phyloP scores from a whole-genome alignment of 2,329 filamentous ascomycete genomes.

The Colletotrichum tropicicola region DNA sequence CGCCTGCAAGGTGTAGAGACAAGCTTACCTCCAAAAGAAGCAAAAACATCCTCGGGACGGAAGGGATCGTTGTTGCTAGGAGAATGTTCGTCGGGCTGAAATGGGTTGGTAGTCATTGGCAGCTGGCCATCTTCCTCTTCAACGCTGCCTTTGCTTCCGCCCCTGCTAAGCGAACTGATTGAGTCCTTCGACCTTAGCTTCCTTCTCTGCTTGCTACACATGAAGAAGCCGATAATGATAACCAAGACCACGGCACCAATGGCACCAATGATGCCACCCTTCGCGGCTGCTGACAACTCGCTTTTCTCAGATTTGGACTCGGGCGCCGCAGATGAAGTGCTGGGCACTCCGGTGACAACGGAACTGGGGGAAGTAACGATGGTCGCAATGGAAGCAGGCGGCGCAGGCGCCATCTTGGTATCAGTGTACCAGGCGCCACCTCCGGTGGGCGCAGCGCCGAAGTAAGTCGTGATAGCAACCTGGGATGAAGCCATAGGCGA shows the following conservation, averaged over 20 bases:
- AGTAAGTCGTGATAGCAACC: background rate
- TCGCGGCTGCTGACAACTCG: background rate
- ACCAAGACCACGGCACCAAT: conserved; percentile 29
- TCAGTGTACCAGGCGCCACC: conserved; percentile 19
- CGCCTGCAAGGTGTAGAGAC: background rate
- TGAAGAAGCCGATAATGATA: conserved; percentile 33
- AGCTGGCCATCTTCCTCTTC: conserved; percentile 38
- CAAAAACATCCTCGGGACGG: conserved; percentile 47
- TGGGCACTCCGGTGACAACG: background rate
- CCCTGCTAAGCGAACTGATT: conserved; percentile 21
- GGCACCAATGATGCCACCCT: conserved; percentile 21
- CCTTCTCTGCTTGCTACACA: conserved; percentile 20
- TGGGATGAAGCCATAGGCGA: background rate
- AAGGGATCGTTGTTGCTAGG: conserved; percentile 7
- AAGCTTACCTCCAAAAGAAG: conserved; percentile 53
- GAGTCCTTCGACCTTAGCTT: conserved; percentile 16
- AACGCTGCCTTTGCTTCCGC: conserved; percentile 31
- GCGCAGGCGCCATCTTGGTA: background rate
- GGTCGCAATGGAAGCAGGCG: background rate
- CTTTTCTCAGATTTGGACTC: background rate
- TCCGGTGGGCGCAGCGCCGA: background rate
- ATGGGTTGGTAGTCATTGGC: conserved; percentile 37
- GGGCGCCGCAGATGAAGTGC: background rate
- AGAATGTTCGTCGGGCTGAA: conserved; percentile 36
- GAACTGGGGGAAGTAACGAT: background rate